phyloP scores from a whole-genome alignment of 2,329 filamentous ascomycete genomes.

The Pseudogymnoascus sp. region DNA sequence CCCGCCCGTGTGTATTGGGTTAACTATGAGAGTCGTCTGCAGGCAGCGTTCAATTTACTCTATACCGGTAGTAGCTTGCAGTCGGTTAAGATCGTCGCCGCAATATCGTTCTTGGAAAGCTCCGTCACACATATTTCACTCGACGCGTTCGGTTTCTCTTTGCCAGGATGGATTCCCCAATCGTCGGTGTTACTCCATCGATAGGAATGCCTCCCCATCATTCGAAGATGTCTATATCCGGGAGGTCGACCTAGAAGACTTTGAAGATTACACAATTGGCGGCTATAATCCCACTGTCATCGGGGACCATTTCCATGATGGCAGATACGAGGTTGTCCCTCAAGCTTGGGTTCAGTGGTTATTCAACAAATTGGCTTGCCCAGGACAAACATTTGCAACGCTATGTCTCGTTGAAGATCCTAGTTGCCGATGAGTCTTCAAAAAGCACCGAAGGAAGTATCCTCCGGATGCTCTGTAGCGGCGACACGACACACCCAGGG shows the following conservation, averaged over 20 bases:
- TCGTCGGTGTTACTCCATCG: neutral
- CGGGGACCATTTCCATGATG: conserved; percentile 36
- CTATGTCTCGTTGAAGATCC: conserved; percentile 20
- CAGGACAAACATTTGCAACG: conserved; percentile 21
- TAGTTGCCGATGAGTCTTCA: conserved; percentile 12
- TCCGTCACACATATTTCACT: neutral
- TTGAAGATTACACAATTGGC: conserved; percentile 25
- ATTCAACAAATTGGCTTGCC: conserved; percentile 42
- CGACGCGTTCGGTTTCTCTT: neutral
- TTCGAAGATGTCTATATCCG: neutral
- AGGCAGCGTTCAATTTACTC: neutral
- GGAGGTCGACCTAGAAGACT: neutral
- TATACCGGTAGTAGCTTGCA: neutral
- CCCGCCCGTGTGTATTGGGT: neutral
- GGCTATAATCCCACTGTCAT: conserved; percentile 40
- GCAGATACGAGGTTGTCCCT: conserved; percentile 38
- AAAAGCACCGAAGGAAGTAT: neutral
- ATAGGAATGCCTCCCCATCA: neutral
- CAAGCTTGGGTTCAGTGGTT: conserved; percentile 42
- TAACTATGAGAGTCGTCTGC: neutral
- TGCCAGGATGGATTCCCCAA: neutral
- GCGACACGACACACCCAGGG: conserved; percentile 17
- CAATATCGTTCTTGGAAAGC: neutral
- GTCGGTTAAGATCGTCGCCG: neutral
- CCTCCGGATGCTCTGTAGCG: neutral